Conservation (phyloP, 768 basidiomycete species). For the Rubroboletus satanas region DNA sequence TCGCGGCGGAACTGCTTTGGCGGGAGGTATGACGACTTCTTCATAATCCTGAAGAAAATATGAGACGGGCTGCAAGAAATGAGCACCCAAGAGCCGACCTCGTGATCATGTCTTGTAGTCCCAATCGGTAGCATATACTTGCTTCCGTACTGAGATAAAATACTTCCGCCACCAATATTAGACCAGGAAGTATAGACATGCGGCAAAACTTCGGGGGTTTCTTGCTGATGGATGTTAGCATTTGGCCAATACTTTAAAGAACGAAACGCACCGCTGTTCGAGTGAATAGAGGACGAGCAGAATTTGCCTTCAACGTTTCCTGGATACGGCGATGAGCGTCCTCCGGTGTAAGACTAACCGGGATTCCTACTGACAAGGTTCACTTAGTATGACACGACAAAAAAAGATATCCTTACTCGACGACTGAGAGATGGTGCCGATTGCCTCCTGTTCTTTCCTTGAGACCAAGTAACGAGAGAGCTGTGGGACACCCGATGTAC, state of each 20-base stretch:
- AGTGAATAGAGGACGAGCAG: conserved; percentile 62
- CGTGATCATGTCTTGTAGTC: conserved; percentile 60
- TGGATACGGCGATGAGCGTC: conserved; percentile 61
- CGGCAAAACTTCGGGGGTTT: conserved; percentile 63
- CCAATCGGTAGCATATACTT: conserved; percentile 83
- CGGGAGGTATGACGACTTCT: conserved; percentile 87
- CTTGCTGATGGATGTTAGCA: conserved; percentile 37
- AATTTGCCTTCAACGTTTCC: conserved; percentile 54
- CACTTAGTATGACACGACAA: background rate
- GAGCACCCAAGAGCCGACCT: conserved; percentile 43
- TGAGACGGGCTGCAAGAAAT: conserved; percentile 4
- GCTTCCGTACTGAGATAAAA: conserved; percentile 65
- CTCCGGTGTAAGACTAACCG: conserved; percentile 37
- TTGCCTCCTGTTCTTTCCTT: background rate
- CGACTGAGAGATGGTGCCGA: background rate
- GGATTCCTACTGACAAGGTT: background rate
- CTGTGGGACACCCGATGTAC: conserved; percentile 6
- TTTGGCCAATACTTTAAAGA: background rate
- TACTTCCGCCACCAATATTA: conserved; percentile 52
- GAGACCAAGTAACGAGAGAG: conserved; percentile 11
- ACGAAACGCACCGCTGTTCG: conserved; percentile 44
- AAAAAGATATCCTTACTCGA: conserved; percentile 7
- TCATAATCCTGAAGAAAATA: conserved; percentile 64
- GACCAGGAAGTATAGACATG: conserved; percentile 81
- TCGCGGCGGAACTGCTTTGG: conserved; percentile 70